These are phyloP conservation scores for Aspergillus indologenus DNA, from an alignment of 495 filamentous ascomycete genomes.

Conservation along the genomic window DNA sequence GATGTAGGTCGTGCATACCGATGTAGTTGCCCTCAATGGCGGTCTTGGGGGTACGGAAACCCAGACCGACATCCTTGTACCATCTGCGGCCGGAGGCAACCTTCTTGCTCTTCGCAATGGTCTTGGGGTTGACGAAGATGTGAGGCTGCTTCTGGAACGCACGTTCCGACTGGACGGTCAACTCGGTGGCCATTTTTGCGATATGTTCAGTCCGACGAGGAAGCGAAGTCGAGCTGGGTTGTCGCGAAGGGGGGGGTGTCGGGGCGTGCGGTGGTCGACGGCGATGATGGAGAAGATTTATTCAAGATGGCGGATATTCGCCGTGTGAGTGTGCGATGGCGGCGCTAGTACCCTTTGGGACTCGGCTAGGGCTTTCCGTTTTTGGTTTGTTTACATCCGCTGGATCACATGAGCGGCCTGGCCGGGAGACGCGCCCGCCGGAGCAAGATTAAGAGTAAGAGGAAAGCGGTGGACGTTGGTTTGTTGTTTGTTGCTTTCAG, in stretches of 20 bases:
- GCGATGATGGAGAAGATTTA: slow-evolving; percentile 45
- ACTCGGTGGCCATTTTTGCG: slow-evolving; percentile 95
- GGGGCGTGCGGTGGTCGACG: slow-evolving; percentile 38
- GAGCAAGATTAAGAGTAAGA: not conserved
- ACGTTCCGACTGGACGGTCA: slow-evolving; percentile 96
- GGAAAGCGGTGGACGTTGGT: not conserved
- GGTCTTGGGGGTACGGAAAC: slow-evolving; percentile 94
- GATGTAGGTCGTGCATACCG: slow-evolving; percentile 65
- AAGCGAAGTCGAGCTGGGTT: slow-evolving; percentile 39
- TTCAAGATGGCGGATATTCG: slow-evolving; percentile 37
- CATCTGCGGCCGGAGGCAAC: slow-evolving; percentile 90
- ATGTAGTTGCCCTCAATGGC: slow-evolving; percentile 99
- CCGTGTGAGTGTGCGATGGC: slow-evolving; percentile 41
- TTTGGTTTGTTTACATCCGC: slow-evolving; percentile 44
- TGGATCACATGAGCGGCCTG: slow-evolving; percentile 25
- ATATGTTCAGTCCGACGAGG: slow-evolving; percentile 47
- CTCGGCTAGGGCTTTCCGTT: slow-evolving; percentile 44
- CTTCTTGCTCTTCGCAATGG: slow-evolving; percentile 79
- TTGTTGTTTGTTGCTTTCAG: not conserved
- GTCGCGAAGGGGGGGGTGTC: slow-evolving; percentile 30
- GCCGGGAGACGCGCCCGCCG: slow-evolving; percentile 29
- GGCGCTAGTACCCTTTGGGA: slow-evolving; percentile 34
- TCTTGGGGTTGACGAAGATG: slow-evolving; percentile 95
- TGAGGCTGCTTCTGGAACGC: slow-evolving; percentile 99
- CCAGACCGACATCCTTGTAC: slow-evolving; percentile 99